A percentile compares a stretch with the other conserved stretches of the same genome.
phyloP scores from a whole-genome alignment of 148 eudicot species.

The Rhododendron ovatum region DNA sequence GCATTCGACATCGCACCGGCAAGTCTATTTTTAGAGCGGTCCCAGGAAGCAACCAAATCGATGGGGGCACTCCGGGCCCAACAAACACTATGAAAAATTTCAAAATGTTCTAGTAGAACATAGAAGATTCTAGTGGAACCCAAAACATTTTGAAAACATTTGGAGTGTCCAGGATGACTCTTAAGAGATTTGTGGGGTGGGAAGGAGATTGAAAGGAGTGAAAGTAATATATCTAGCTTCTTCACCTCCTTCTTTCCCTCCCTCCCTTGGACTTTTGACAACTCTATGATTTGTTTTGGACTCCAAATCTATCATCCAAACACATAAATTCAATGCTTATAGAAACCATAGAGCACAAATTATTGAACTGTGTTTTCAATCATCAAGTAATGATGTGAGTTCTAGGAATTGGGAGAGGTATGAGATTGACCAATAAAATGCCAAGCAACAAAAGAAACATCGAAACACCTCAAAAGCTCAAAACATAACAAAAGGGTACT shows the following conservation, averaged over 20 bases:
- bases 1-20: too few relatives aligned
- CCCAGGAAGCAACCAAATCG: too few relatives aligned
- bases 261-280: background rate
- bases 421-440: background rate
- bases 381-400: background rate
- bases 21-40: too few relatives aligned
- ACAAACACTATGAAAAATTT: too few relatives aligned
- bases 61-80: too few relatives aligned
- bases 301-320: background rate
- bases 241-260: background rate
- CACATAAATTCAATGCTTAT: background rate
- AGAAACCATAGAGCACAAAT: background rate
- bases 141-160: background rate
- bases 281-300: background rate
- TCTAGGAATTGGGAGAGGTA: background rate
- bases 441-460: background rate
- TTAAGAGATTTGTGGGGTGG: background rate
- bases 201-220: background rate
- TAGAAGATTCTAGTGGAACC: background rate
- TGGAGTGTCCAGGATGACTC: background rate
- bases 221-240: background rate
- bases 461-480: background rate
- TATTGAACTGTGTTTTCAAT: background rate
- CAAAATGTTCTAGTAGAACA: background rate
- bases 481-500: background rate